Evolutionary conservation across 768 basidiomycete species (phyloP).

Genomic region (Tricholoma sp.): DNA sequence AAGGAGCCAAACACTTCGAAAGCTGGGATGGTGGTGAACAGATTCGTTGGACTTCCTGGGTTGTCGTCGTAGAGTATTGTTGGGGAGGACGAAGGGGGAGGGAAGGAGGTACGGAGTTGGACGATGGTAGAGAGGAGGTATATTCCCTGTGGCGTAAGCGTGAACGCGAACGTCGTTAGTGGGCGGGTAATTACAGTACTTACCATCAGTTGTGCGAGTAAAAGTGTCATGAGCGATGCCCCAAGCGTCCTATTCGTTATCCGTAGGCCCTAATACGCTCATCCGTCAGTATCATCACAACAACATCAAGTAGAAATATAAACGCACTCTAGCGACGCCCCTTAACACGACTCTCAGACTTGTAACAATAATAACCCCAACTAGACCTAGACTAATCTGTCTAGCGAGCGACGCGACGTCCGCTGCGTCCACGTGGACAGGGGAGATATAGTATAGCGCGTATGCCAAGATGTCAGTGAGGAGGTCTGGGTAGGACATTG

Average conservation of each 20-base stretch:
- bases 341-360: conserved; percentile 66
- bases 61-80: too few relatives aligned
- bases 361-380: conserved; percentile 71
- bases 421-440: conserved; percentile 21
- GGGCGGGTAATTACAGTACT: too few relatives aligned
- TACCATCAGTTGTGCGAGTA: conserved; percentile 85
- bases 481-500: conserved; percentile 12
- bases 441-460: conserved; percentile 24
- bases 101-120: too few relatives aligned
- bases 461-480: conserved; percentile 38
- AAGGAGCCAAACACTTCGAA: too few relatives aligned
- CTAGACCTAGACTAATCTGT: conserved; percentile 58
- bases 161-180: too few relatives aligned
- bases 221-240: conserved; percentile 70
- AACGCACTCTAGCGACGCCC: conserved; percentile 55
- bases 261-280: conserved; percentile 41
- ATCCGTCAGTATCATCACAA: too few relatives aligned
- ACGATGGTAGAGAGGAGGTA: too few relatives aligned
- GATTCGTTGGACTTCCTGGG: too few relatives aligned
- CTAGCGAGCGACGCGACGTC: conserved; percentile 38
- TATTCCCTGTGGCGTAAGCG: too few relatives aligned
- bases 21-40: too few relatives aligned
- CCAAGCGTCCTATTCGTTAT: conserved; percentile 66
- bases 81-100: too few relatives aligned
- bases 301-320: too few relatives aligned